Base-by-base conservation (phyloP, 2,329 filamentous ascomycete genomes). In the Fusarium tricinctum region DNA sequence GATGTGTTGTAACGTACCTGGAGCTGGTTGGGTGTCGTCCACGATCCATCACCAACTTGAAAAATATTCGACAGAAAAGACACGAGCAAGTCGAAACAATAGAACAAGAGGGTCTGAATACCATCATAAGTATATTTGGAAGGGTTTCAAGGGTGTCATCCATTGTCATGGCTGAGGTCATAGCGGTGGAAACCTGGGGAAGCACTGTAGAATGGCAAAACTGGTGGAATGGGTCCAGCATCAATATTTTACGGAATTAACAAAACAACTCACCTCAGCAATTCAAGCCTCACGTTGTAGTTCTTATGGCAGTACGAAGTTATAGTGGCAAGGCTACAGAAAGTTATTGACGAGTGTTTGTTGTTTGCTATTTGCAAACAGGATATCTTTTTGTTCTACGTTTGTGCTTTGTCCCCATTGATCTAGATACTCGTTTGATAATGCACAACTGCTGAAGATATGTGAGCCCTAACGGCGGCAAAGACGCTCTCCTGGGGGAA, bases 331-430 rank as follows among this genome's bases (percentile, higher is more conserved):
- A 20, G 4, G 8, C 9, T 44, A 9, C 10, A 32, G 48, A 40
- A n/a, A 60, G 26, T n/a, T 28, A 19, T 49, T 14, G 43, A 20
- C 5, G 38, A 54, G 47, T 66, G 47, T 66, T 66, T 66, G 61
- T 5, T 38, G 30, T 23, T 66, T 66, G 61, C 8, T 32, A 23
- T 22, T 44, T 45, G 45, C 44, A 66, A 43, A 45, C 23, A 6
- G 33, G 17, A 23, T 7, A 30, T 22, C 19, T 19, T 26, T 42
- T 65, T 66, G 14, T 45, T 20, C 28, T n/a, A 6, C 19, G 7
- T 38, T 53, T 20, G 22, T 50, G 38, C n/a, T 48, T 49, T 40
- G 15, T 3, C 30, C 15, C 12, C 8, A 8, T 15, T 42, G 19
- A 13, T 12, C 6, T 6, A 8, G 2, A 32, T 26, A 4, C 4